A percentile compares a stretch with the other conserved stretches of the same genome.
These are phyloP conservation scores for Suillus plorans DNA, from an alignment of 768 basidiomycete species.

Conservation along the genomic window DNA sequence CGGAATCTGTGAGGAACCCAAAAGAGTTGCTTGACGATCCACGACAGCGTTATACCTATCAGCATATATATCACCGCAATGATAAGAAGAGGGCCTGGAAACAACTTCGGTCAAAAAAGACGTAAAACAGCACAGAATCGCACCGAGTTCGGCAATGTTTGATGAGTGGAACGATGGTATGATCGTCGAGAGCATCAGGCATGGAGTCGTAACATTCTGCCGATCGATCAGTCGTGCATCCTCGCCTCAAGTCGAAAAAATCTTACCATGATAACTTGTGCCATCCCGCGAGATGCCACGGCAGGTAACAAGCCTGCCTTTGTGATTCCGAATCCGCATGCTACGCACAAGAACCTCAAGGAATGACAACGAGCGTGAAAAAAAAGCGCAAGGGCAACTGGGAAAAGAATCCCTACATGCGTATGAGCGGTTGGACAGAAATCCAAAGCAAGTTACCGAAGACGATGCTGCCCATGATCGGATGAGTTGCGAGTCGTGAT, in stretches of 20 bases:
- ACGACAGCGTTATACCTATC: conserved; percentile 54
- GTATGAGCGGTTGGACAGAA: conserved; percentile 56
- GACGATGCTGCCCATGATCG: conserved; percentile 21
- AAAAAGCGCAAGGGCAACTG: conserved; percentile 5
- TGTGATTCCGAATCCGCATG: conserved; percentile 56
- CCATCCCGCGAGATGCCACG: conserved; percentile 56
- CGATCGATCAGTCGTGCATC: conserved; percentile 1
- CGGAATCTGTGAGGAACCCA: conserved; percentile 81
- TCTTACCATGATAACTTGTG: conserved; percentile 57
- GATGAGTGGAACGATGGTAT: conserved; percentile 61
- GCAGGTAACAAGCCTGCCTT: conserved; percentile 61
- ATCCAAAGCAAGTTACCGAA: conserved; percentile 59
- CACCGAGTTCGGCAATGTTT: conserved; percentile 57
- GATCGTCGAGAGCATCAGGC: conserved; percentile 70
- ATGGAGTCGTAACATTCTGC: conserved; percentile 33
- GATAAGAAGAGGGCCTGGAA: conserved; percentile 59
- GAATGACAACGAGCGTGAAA: conserved; percentile 4
- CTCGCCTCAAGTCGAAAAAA: not conserved
- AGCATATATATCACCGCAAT: conserved; percentile 60
- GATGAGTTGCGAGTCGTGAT: not conserved
- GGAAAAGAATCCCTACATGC: conserved; percentile 43
- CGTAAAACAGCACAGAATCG: conserved; percentile 8
- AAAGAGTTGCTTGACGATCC: conserved; percentile 58
- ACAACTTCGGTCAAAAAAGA: not conserved
- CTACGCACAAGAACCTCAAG: conserved; percentile 51